Conservation (phyloP, 306 rosid genomes). For the Cucurbita maxima region DNA sequence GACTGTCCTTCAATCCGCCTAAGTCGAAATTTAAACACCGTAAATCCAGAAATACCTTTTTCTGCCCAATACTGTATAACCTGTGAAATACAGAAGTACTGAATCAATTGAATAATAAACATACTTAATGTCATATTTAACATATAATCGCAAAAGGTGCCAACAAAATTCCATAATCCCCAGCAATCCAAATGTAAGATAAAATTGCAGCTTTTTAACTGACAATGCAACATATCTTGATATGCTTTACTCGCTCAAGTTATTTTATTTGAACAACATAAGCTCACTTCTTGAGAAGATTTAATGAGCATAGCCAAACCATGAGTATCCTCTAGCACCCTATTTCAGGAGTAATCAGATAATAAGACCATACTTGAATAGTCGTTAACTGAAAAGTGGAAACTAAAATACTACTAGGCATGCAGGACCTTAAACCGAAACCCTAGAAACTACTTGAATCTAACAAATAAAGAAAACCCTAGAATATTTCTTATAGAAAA, state of each 20-base stretch:
- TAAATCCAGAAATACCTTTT: conserved; percentile 87
- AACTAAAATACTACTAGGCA: neutral
- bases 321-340: neutral
- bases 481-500: neutral
- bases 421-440: neutral
- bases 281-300: neutral
- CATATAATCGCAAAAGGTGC: neutral
- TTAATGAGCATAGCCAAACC: neutral
- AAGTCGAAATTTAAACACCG: conserved; percentile 71
- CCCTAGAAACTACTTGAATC: too few species aligned
- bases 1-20: conserved; percentile 81
- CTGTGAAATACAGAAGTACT: conserved; percentile 23
- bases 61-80: conserved; percentile 81
- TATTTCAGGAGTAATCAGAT: neutral
- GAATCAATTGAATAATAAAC: neutral
- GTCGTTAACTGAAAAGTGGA: neutral
- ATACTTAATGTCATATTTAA: neutral
- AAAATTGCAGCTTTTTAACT: neutral
- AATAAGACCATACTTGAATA: neutral
- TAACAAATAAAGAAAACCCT: neutral
- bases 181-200: neutral
- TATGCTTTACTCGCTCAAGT: neutral
- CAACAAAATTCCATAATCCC: neutral
- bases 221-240: neutral
- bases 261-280: neutral